Evolutionary conservation across 2,329 filamentous ascomycete genomes (phyloP).

Genomic region (Cytospora chrysosperma): DNA sequence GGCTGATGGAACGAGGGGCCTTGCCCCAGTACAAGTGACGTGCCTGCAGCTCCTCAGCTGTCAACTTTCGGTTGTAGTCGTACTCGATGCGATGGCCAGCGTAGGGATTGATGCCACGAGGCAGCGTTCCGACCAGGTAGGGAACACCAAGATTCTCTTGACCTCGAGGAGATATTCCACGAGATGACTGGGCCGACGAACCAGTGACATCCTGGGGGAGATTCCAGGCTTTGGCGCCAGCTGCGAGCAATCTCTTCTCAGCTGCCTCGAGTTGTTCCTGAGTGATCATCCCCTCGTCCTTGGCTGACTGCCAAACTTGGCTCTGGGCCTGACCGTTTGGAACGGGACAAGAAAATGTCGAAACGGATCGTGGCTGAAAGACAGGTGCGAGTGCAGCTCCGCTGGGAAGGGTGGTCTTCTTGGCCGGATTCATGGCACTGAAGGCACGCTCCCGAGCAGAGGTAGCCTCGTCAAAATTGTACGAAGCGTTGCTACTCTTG

Average conservation of each 20-base stretch:
- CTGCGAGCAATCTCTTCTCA: constrained; percentile 20
- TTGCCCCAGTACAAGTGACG: constrained; percentile 62
- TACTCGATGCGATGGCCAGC: constrained; percentile 48
- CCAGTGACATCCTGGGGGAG: constrained; percentile 9
- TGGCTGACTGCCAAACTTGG: constrained; percentile 19
- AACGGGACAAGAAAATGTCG: constrained; percentile 24
- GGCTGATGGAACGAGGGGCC: constrained; percentile 48
- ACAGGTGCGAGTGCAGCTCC: constrained; percentile 49
- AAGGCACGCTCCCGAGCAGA: constrained; percentile 26
- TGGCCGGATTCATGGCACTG: constrained; percentile 29
- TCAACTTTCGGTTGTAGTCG: constrained; percentile 56
- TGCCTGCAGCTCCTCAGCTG: constrained; percentile 57
- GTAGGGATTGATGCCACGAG: constrained; percentile 43
- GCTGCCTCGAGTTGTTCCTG: constrained; percentile 21
- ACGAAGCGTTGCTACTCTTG: constrained; percentile 26
- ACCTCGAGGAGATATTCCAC: neutral
- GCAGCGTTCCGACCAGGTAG: constrained; percentile 56
- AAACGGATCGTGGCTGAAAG: constrained; percentile 44
- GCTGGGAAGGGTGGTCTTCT: constrained; percentile 42
- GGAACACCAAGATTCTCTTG: constrained; percentile 36
- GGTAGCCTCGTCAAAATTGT: constrained; percentile 33
- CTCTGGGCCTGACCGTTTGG: constrained; percentile 2
- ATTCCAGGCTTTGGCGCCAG: constrained; percentile 17
- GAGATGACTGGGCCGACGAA: neutral
- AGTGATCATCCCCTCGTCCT: constrained; percentile 8